Conservation (phyloP, 768 basidiomycete species). For the Butyriboletus loyo region DNA sequence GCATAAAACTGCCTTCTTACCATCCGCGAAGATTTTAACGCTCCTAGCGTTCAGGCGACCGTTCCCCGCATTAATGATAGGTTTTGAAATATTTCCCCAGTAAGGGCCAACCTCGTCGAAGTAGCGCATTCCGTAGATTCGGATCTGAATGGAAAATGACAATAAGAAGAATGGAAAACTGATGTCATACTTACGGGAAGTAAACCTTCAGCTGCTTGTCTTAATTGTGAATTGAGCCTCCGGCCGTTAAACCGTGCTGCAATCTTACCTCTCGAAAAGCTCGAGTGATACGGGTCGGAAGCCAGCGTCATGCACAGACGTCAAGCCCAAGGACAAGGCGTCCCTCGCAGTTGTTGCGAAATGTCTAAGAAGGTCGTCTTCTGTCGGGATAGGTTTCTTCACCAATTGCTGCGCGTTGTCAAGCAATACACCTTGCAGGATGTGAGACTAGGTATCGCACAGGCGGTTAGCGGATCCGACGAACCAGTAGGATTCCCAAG, state of each 20-base stretch:
- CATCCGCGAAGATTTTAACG: slow-evolving; percentile 75
- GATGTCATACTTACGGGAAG: slow-evolving; percentile 51
- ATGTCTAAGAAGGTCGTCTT: slow-evolving; percentile 55
- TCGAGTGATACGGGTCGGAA: slow-evolving; percentile 63
- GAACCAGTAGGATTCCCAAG: slow-evolving; percentile 69
- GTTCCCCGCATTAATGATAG: slow-evolving; percentile 55
- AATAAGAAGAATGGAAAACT: slow-evolving; percentile 4
- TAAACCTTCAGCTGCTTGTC: slow-evolving; percentile 55
- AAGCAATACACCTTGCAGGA: slow-evolving; percentile 58
- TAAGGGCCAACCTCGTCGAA: slow-evolving; percentile 66
- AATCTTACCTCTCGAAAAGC: slow-evolving; percentile 64
- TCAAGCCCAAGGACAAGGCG: slow-evolving; percentile 70
- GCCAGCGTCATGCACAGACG: slow-evolving; percentile 85
- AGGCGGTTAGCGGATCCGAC: slow-evolving; percentile 5
- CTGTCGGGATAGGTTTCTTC: slow-evolving; percentile 58
- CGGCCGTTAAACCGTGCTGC: not conserved
- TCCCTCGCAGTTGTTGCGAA: slow-evolving; percentile 65
- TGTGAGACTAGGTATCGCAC: slow-evolving; percentile 3
- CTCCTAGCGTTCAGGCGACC: slow-evolving; percentile 68
- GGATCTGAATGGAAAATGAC: slow-evolving; percentile 45
- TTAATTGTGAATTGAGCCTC: slow-evolving; percentile 28
- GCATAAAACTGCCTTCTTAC: slow-evolving; percentile 10
- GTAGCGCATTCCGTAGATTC: slow-evolving; percentile 75
- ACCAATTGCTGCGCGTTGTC: slow-evolving; percentile 86
- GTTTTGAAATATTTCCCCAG: slow-evolving; percentile 65